Percentiles rank a stretch among this genome's conserved stretches.
phyloP scores from a whole-genome alignment of 257 asterid species.

The Osmanthus fragrans region DNA sequence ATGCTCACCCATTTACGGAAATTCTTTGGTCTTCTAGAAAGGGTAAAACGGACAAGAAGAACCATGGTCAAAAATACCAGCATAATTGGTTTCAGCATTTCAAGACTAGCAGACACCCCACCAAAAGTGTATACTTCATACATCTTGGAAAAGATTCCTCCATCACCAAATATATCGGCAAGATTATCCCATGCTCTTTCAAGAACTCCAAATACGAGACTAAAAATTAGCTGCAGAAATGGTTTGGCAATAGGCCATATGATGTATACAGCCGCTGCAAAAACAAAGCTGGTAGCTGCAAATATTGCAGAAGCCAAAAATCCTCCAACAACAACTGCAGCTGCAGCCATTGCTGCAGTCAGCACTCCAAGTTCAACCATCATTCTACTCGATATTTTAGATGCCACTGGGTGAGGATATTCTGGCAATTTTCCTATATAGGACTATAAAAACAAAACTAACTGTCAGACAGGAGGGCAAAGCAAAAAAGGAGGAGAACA shows the following conservation, averaged over 20 bases:
- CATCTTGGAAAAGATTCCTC: conserved; percentile 58
- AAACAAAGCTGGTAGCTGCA: conserved; percentile 74
- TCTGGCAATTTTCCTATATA: conserved; percentile 82
- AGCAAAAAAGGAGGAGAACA: conserved; percentile 18
- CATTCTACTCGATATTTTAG: conserved; percentile 88
- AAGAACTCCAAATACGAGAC: conserved; percentile 34
- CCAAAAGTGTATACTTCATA: conserved; percentile 69
- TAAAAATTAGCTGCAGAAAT: conserved; percentile 55
- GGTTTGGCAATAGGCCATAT: conserved; percentile 88
- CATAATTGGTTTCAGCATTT: conserved; percentile 72
- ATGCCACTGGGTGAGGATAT: conserved; percentile 85
- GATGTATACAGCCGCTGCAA: conserved; percentile 55
- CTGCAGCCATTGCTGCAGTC: conserved; percentile 79
- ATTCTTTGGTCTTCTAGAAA: conserved; percentile 93
- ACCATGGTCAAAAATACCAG: conserved; percentile 79
- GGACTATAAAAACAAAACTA: conserved; percentile 55
- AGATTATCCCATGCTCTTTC: conserved; percentile 72
- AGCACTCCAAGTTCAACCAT: conserved; percentile 85
- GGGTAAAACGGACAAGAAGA: conserved; percentile 87
- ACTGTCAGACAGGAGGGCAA: conserved; percentile 24
- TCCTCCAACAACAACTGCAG: conserved; percentile 78
- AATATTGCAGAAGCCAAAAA: conserved; percentile 90
- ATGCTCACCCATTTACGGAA: conserved; percentile 87
- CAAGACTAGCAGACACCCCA: conserved; percentile 76
- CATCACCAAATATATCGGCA: conserved; percentile 51